These are phyloP conservation scores for Pestalotiopsis sp. DNA, from an alignment of 2,329 filamentous ascomycete species.

Conservation along the genomic window DNA sequence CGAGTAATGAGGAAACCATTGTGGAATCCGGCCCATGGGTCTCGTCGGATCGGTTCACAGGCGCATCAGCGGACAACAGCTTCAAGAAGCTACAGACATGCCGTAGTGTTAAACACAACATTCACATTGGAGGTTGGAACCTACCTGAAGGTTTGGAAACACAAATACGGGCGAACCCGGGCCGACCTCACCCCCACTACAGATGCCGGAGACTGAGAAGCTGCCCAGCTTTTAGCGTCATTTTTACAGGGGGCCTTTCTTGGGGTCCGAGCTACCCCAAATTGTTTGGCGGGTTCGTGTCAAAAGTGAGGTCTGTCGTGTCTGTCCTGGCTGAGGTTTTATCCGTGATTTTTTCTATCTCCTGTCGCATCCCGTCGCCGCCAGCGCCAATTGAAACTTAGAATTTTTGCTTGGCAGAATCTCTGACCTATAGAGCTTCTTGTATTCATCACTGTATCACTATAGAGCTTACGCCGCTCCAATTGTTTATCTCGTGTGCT, in stretches of 20 bases:
- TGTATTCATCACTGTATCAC: slow-evolving; percentile 1
- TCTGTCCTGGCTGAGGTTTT: slow-evolving; percentile 9
- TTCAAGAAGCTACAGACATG: background rate
- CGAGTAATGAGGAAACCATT: background rate
- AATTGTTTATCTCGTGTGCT: background rate
- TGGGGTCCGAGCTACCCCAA: background rate
- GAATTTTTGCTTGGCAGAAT: background rate
- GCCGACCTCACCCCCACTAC: background rate
- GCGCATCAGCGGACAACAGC: background rate
- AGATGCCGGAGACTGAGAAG: background rate
- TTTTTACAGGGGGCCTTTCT: background rate
- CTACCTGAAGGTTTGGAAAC: background rate
- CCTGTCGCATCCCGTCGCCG: background rate
- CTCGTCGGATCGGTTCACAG: background rate
- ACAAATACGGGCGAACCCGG: background rate
- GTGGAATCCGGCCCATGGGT: background rate
- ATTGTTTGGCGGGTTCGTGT: background rate
- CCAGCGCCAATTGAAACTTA: background rate
- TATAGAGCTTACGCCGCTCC: background rate
- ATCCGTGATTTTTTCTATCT: background rate
- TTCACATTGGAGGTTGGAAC: background rate
- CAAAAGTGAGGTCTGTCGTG: background rate
- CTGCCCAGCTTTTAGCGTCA: background rate
- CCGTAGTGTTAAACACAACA: background rate
- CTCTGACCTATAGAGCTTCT: background rate